Base-by-base conservation (phyloP, 192 early-diverging fungal species). In the Powellomyces hirtus region DNA sequence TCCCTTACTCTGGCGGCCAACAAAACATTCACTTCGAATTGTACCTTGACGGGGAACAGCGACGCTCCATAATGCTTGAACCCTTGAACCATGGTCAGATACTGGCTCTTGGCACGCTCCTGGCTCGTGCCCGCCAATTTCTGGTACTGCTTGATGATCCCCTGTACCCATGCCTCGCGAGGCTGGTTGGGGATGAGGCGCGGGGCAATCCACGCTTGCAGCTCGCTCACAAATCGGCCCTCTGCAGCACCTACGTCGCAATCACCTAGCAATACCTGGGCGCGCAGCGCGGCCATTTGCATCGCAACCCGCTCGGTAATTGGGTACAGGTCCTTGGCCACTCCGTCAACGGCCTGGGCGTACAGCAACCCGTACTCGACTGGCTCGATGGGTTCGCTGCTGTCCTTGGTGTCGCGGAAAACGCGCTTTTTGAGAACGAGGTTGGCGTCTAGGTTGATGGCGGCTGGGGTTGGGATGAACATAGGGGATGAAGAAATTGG, bases 381-480 rank as follows among this genome's bases (percentile, higher is more conserved):
- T 33, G 71, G 74, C 65, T 85, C 77, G 24, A 69, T 53, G 11
- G 71, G 34, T 1, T 26, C 37, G 46, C 46, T 49, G 4, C n/a
- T 18, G 45, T 84, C 79, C 7, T 65, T 42, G 7, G 66, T 70
- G 46, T 85, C 77, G 27, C 77, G 70, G 70, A 85, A 85, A 4
- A 85, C 59, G 7, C 83, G 64, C 63, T 79, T 84, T 38, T 80
- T 85, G 51, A 85, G 38, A 3, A 79, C 42, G 20, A 85, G 38
- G 26, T 64, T 77, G 27, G 72, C 31, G 31, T 81, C 74, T 4
- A 67, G 18, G 34, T 44, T 72, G 42, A 66, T 50, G 7, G 46
- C 52, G 35, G 18, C 52, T 29, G 7, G 53, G 26, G 18, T 42
- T 42, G 8, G 18, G 18, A 49, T 2, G 26, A 3, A 49, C n/a